Base-by-base conservation (phyloP, 2,329 filamentous ascomycete species). In the Coccinonectria pachysandricola region DNA sequence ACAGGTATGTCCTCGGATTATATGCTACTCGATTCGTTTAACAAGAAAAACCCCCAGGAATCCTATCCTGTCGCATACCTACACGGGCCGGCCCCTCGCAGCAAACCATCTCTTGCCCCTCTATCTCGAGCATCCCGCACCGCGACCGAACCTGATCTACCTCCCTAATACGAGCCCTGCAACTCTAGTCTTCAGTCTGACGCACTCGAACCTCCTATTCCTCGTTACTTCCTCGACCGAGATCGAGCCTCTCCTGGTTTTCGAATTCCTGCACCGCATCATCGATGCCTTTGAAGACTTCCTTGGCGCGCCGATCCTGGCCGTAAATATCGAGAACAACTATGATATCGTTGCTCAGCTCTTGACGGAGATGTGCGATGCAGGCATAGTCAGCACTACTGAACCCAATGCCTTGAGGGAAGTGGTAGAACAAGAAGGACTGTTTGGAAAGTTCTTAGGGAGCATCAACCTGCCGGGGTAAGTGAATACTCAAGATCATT, bases 271-370 rank as follows among this genome's bases (percentile, higher is more conserved):
- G 19, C 88, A 96, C 63, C 79, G 91, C 39, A 71, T 94, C 15
- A 75, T 93, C 48, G 91, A 98, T 64, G 79, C 82, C 8, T 71
- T 98, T 17, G 88, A 96, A 58, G 88, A 95, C 49, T 96, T 95
- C 51, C 67, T 98, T 6, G 87, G 88, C 32, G 77, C 84, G 23
- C 91, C 91, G 9, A 60, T 98, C 24, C 63, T 95, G 31, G 79
- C 86, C 12, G 72, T 71, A 49, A 94, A 91, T 62, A 79, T 98
- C 39, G 86, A 95, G 56, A 71, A 66, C 41, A 86, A 75, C 55
- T 96, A 96, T 57, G 84, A 96, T 71, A 79, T 96, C 15, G 81
- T 92, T 17, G 87, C 87, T 11, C 91, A 98, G 59, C 62, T 98
- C 14, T 66, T 96, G 32, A 84, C 78, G 35, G 91, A 98, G 59